Evolutionary conservation across 192 early-diverging fungal genomes (phyloP).

Genomic region (Podila verticillata): DNA sequence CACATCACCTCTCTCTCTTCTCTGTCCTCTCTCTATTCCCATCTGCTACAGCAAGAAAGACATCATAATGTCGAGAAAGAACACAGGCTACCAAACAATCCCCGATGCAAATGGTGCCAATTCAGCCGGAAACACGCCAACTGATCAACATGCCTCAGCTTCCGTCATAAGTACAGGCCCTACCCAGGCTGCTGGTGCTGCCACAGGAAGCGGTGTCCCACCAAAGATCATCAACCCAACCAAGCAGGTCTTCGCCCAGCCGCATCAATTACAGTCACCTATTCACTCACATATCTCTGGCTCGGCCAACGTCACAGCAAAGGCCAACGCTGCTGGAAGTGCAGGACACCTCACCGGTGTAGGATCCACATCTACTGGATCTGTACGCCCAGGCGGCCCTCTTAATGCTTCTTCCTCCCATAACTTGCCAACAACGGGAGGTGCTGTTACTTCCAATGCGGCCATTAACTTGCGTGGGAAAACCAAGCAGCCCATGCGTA

Average conservation of each 20-base stretch:
- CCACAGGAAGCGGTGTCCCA: slow-evolving; percentile 32
- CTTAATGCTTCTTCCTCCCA: slow-evolving; percentile 4
- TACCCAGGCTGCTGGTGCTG: slow-evolving; percentile 13
- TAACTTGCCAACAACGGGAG: slow-evolving; percentile 17
- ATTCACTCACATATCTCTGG: slow-evolving; percentile 40
- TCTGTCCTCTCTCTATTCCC: background rate
- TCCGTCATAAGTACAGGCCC: slow-evolving; percentile 16
- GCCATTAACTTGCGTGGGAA: slow-evolving; percentile 47
- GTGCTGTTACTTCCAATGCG: background rate
- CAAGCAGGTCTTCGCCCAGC: slow-evolving; percentile 37
- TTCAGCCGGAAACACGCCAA: background rate
- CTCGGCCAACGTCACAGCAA: slow-evolving; percentile 13
- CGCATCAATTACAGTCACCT: slow-evolving; percentile 29
- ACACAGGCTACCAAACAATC: slow-evolving; percentile 15
- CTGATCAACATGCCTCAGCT: background rate
- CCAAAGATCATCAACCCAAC: slow-evolving; percentile 52
- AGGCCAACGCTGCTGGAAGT: background rate
- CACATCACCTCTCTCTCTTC: background rate
- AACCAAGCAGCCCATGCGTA: slow-evolving; percentile 79
- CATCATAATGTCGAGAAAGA: slow-evolving; percentile 27
- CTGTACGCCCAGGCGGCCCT: slow-evolving; percentile 3
- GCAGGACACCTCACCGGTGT: slow-evolving; percentile 1
- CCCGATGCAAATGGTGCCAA: slow-evolving; percentile 10
- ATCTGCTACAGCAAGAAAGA: background rate
- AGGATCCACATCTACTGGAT: background rate